Evolutionary conservation across 192 early-diverging fungal genomes (phyloP), one percentile per base, ranked within the genome.

Genomic region (Coemansia sp.): DNA sequence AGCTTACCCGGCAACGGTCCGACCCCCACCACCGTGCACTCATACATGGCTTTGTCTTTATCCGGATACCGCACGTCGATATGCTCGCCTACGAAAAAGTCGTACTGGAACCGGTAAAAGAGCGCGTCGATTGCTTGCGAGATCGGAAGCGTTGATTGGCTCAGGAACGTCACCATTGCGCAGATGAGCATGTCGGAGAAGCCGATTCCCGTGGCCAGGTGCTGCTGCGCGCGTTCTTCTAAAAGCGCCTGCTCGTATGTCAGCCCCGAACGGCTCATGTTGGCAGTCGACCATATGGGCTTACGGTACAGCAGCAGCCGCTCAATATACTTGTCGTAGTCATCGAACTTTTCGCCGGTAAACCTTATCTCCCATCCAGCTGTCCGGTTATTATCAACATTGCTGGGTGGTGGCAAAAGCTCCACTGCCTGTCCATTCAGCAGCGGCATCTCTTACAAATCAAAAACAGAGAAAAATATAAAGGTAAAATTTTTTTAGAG

Each of bases 191-290:
- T 76, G 70, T 73, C 85, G 82, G 92, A 87, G 57, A 89, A 92
- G 50, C 93, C 90, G 23, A 89, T 82, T 18, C 88, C 85, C 34
- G 86, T 81, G 1, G 84, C 66, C 38, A 74, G 65, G 12, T 84
- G 81, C 42, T 78, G 76, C 40, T 85, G 84, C 11, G 82, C 81
- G 9, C 80, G 71, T 59, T 97, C 94, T 11, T 83, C 87, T 34
- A 84, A 66, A 16, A 88, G 64, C 0, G 94, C 94, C 56, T 93
- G 84, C 53, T 85, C 81, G 54, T 87, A 97, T 0, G 88, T 93
- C 45, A 97, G 67, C 38, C 83, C 71, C 17, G 71, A 64, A 57
- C 85, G 88, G 1, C 92, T 26, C 89, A 1, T 90, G 89, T 5
- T 76, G 74, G 40, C 80, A 71, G 93, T 94, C 53, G 88, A 80